Evolutionary conservation across 2,329 filamentous ascomycete species (phyloP).

Genomic region (Cryphonectria naterciae): DNA sequence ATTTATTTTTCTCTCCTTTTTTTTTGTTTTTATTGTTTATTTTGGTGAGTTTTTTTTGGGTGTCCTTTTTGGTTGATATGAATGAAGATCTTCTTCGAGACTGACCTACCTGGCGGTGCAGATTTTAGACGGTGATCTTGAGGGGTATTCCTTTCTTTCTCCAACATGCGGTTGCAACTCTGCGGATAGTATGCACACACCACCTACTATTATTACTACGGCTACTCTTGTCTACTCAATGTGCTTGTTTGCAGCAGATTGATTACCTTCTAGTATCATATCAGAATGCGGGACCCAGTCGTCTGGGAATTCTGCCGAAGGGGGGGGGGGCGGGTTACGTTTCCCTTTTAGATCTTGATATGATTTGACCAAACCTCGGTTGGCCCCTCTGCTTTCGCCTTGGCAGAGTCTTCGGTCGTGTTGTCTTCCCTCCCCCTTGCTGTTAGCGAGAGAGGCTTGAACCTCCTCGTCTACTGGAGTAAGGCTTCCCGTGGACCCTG

Average conservation of each 20-base stretch:
- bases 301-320: slow-evolving; percentile 2
- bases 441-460: neutral
- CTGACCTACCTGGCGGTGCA: too few relatives aligned
- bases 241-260: neutral
- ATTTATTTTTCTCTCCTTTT: too few relatives aligned
- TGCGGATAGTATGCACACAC: too few relatives aligned
- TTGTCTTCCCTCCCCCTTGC: neutral
- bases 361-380: neutral
- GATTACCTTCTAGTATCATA: neutral
- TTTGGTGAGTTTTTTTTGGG: too few relatives aligned
- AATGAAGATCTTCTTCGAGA: too few relatives aligned
- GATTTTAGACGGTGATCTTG: too few relatives aligned
- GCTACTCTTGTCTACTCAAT: neutral
- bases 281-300: neutral
- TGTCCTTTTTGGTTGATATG: too few relatives aligned
- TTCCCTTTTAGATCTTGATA: neutral
- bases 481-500: neutral
- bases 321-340: neutral
- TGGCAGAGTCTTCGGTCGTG: neutral
- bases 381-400: neutral
- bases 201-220: too few relatives aligned
- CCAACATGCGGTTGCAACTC: too few relatives aligned
- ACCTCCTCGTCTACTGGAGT: neutral
- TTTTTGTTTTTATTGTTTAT: too few relatives aligned
- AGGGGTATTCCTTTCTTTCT: too few relatives aligned